Evolutionary conservation across 768 basidiomycete genomes (phyloP), one percentile per base, ranked within the genome.

Genomic region (Tulasnella sp.): DNA sequence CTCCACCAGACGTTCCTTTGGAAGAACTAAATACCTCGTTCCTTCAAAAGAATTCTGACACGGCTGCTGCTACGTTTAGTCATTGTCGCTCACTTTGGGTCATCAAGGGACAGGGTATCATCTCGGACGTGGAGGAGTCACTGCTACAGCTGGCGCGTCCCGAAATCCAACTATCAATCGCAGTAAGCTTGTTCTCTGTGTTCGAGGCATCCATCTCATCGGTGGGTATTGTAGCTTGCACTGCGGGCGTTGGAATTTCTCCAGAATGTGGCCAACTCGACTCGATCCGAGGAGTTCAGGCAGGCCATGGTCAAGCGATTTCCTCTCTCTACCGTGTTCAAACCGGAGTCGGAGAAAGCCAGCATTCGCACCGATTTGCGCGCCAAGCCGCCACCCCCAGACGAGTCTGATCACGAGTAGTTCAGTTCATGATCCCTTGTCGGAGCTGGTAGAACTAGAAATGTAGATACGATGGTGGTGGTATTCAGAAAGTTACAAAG

Each of bases 11-110:
- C 37, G 80, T 90, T 1, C 87, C 90, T 0, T 81, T 90, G n/a
- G 90, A 92, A 57, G 87, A 87, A 0, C 92, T 88, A 85, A 95
- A 93, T 82, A 88, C 90, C 23, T 89, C 93, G 79, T 95, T 91
- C 83, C 87, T 95, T 16, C 92, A 96, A 82, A 85, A 82, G 20
- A 88, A 92, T 79, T 84, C 90, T 0, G 81, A 83, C 0, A 87
- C 87, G 13, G 86, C 89, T 0, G 79, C 83, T 2, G 89, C 90
- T 0, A 85, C 92, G 44, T 83, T 97, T 9, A 91, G 90, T 3
- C 86, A 86, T 57, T 94, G 94, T 7, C 87, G 87, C 81, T 93
- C 87, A 0, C 84, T 87, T 18, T 85, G 82, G 0, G 80, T 83
- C 6, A 84, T 94, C n/a, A 55, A 78, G 3, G 44, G 39, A 69